Conservation (phyloP, 306 rosid genomes). For the Argentina anserina region DNA sequence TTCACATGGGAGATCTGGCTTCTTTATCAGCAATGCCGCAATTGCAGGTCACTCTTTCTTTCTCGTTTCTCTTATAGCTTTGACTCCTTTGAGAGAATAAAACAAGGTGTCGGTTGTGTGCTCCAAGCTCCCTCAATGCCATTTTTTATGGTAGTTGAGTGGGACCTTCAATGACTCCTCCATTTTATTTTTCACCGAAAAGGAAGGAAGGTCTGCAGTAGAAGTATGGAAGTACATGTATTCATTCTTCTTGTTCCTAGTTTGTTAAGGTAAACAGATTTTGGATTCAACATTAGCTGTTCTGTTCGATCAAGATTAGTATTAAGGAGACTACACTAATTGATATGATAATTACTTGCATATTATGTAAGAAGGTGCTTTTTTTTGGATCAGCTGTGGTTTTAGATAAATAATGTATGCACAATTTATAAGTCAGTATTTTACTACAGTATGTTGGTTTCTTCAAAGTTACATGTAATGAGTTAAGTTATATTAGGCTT, state of each 20-base stretch:
- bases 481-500: too few species aligned
- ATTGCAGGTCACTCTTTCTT: not conserved
- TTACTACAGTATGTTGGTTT: too few species aligned
- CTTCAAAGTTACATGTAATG: too few species aligned
- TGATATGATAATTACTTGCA: too few species aligned
- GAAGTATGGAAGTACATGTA: too few species aligned
- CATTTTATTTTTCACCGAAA: not conserved
- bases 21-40: not conserved
- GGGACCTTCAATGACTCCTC: not conserved
- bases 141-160: slow-evolving; percentile 9
- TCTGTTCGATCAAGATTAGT: not conserved
- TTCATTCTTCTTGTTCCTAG: not conserved
- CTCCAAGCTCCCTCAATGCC: slow-evolving; percentile 17
- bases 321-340: too few species aligned
- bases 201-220: too few species aligned
- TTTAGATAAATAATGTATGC: too few species aligned
- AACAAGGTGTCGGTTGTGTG: slow-evolving; percentile 38
- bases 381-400: too few species aligned
- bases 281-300: not conserved
- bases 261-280: not conserved
- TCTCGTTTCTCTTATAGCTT: too few species aligned
- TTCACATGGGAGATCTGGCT: slow-evolving; percentile 23
- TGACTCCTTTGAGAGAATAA: slow-evolving; percentile 1
- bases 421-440: too few species aligned
- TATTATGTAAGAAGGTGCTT: too few species aligned